Evolutionary conservation across 2,329 filamentous ascomycete species (phyloP), one percentile per base, ranked within the genome.

Genomic region (Myriangium duriaei): DNA sequence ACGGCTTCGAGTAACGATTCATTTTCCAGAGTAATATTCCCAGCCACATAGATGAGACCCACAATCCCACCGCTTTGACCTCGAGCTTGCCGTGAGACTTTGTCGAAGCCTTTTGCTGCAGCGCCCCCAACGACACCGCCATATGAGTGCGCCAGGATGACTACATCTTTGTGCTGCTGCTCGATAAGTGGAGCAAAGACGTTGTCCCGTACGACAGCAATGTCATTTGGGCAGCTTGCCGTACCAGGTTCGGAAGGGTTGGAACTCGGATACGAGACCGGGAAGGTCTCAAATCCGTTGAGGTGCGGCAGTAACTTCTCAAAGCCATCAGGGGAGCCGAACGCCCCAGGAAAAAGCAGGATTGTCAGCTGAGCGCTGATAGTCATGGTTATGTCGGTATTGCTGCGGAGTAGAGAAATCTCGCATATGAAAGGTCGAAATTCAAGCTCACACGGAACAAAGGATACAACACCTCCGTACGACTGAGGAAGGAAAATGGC

Each of bases 131-230:
- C 57, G 7, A 60, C 39, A 2, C 56, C 55, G 4, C 56, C 50
- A 53, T 58, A 60, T 41, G 57, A 59, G 47, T 60, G 57, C 16
- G 49, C 45, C 4, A 59, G 34, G 4, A 60, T 31, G n/a, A 58
- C 42, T 4, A 59, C 47, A 5, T 57, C 49, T 14, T 46, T 44
- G 36, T 26, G 21, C 21, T 40, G 42, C 7, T 24, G 34, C 21
- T 46, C 45, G 7, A 42, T 37, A 32, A 40, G 39, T n/a, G 30
- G 21, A 3, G 30, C 13, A 30, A 44, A 30, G 5, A 32, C 17
- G 5, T 18, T 11, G 15, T 30, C 21, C n/a, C 21, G 21, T 7
- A 26, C 21, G 21, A n/a, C 21, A n/a, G 21, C 7, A n/a, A 26
- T 26, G 21, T 26, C 21, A 26, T 26, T 26, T 7, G 21, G 7